Evolutionary conservation across 1,284 basidiomycete genomes (phyloP).

Genomic region (Fomitopsis schrenkii): DNA sequence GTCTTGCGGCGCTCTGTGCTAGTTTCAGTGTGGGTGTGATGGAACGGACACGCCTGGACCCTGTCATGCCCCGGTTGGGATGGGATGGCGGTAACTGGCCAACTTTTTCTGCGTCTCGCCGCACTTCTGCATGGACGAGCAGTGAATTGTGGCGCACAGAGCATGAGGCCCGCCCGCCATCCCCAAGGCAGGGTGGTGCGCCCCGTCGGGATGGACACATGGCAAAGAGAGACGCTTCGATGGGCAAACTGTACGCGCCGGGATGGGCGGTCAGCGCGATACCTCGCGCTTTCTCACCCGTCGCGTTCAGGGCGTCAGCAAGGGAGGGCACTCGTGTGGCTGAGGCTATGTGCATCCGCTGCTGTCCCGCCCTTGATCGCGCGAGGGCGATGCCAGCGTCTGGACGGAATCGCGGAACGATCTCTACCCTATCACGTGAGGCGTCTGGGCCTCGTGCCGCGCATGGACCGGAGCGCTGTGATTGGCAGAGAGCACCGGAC

Average conservation of each 20-base stretch:
- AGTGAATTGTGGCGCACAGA: background rate
- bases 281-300: background rate
- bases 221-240: background rate
- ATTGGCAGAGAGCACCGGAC: conserved; percentile 13
- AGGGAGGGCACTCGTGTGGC: background rate
- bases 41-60: background rate
- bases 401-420: background rate
- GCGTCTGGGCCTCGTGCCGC: conserved; percentile 1
- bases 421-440: background rate
- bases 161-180: background rate
- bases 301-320: background rate
- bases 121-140: background rate
- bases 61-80: background rate
- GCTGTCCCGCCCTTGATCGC: background rate
- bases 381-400: background rate
- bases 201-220: conserved; percentile 1
- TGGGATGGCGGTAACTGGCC: background rate
- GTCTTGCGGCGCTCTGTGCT: conserved; percentile 17
- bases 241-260: background rate
- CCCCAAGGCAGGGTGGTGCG: background rate
- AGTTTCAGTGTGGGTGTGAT: background rate
- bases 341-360: background rate
- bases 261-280: background rate
- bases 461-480: conserved; percentile 4
- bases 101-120: background rate